Base-by-base conservation (phyloP, 2,329 filamentous ascomycete species). In the Byssothecium circinans region DNA sequence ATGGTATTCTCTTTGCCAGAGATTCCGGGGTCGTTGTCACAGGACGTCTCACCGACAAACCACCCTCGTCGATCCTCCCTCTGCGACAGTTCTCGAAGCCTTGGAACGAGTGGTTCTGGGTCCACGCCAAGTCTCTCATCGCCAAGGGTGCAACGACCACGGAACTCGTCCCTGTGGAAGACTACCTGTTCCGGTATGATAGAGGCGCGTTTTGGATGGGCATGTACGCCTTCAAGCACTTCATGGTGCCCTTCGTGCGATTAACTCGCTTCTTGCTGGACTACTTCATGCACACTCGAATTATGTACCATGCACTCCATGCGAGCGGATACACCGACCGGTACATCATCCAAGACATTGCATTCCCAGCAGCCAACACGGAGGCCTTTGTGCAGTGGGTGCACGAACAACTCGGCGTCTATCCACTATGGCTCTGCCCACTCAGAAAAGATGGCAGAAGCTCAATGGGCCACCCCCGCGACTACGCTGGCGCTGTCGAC, bases 31-130 rank as follows among this genome's bases (percentile, higher is more conserved):
- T 87, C 0, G 70, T 89, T 19, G 83, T 86, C 52, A 75, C 77
- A 0, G 87, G 87, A 0, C 74, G 73, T 4, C 70, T 87, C 7
- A 75, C 77, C 1, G 73, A 85, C 42, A 61, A 71, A 0, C 50
- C 76, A 0, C 45, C 64, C 1, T 54, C 52, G 4, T 34, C 56
- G 0, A 52, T 48, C 8, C 42, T 60, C n/a, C 58, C 57, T 3
- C 15, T 71, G 2, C 61, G 67, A 20, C 59, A 59, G 15, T 87
- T 89, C 65, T 80, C 78, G 2, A 72, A 78, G 2, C 72, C 79
- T 0, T 72, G 67, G 25, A 85, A 91, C 53, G 81, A 84, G 2
- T 91, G 87, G 88, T 91, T 88, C 65, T 90, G 88, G 53, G 72
- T 89, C 0, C 86, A 87, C 54, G 85, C 81, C 4, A 49, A 50